Base-by-base conservation (phyloP, 1,284 basidiomycete species). In the Kwoniella shivajii region DNA sequence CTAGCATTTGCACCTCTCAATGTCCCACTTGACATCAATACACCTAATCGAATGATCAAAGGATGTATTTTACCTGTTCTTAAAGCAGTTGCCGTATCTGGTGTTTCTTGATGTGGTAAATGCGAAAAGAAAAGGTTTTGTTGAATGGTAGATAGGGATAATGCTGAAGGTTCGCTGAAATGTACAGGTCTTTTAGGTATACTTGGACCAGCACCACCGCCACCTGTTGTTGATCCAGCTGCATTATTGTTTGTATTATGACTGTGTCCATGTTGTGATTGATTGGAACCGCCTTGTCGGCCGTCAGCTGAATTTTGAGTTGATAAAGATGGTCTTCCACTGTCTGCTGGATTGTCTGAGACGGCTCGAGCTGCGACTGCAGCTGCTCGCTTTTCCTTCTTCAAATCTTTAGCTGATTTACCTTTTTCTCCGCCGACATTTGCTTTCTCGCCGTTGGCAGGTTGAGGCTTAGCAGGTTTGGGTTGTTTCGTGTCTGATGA, bases 71-170 rank as follows among this genome's bases (percentile, higher is more conserved):
- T 75, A 31, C 60, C 61, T 0, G 57, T 53, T 9, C 56, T 54
- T 36, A 74, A 56, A 1, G 75, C 73, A 5, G 60, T 52, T 0
- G 71, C 49, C 9, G 72, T 74, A 33, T 64, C 60, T 14, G 72
- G 68, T 20, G 64, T 62, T 47, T 59, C 61, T 26, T 72, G 66
- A 24, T 60, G 89, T 76, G 69, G 85, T 82, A 66, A 89, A 89
- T 78, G 96, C 86, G 64, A 95, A 63, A 76, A 78, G 63, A 77
- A 74, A 24, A 59, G 54, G 26, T 63, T 61, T 42, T 64, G 60
- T 26, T 63, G 56, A 14, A 56, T 50, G 3, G 60, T 50, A 7
- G 50, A 56, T 14, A 59, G 29, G 33, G 47, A 54, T 13, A 51
- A 38, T 3, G 62, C 57, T 2, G 54, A 54, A 6, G 48, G 50